Evolutionary conservation across 352 stramenopile species (phyloP).

Genomic region (Phytophthora kernoviae): DNA sequence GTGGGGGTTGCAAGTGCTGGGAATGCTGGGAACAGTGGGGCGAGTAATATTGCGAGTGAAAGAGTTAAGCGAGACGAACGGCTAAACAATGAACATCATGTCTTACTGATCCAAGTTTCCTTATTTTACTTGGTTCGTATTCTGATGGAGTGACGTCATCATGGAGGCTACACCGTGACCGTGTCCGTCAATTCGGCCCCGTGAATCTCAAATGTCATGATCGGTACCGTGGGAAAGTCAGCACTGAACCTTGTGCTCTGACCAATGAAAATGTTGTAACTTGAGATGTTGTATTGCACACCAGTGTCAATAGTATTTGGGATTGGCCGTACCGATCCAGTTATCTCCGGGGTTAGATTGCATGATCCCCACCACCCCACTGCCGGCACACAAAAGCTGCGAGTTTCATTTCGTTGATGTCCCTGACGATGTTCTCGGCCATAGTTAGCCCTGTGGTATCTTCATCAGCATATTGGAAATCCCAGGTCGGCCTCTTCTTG

Average conservation of each 20-base stretch:
- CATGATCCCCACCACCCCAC: slow-evolving; percentile 41
- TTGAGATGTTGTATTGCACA: slow-evolving; percentile 12
- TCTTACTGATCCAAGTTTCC: neutral
- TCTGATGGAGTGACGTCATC: neutral
- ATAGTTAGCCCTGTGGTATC: slow-evolving; percentile 58
- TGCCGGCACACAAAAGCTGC: slow-evolving; percentile 58
- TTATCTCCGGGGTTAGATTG: slow-evolving; percentile 47
- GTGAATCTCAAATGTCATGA: slow-evolving; percentile 13
- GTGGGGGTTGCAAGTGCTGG: neutral
- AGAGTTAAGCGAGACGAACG: too few relatives aligned
- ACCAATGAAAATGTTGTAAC: slow-evolving; percentile 6
- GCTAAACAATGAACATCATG: too few relatives aligned
- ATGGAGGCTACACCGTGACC: neutral
- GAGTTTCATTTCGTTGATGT: slow-evolving; percentile 50
- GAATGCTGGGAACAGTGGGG: neutral
- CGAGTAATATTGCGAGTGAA: too few relatives aligned
- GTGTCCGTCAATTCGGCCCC: slow-evolving; percentile 7
- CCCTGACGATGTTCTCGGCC: slow-evolving; percentile 41
- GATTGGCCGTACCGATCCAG: slow-evolving; percentile 40
- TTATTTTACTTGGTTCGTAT: neutral
- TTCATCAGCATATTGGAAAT: slow-evolving; percentile 55
- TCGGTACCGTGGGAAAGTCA: slow-evolving; percentile 10
- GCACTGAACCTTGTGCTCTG: slow-evolving; percentile 13
- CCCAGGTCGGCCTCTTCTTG: slow-evolving; percentile 40
- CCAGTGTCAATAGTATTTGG: slow-evolving; percentile 35